These are phyloP conservation scores for Endoconidiophora polonica DNA, from an alignment of 2,329 filamentous ascomycete genomes.

Conservation along the genomic window DNA sequence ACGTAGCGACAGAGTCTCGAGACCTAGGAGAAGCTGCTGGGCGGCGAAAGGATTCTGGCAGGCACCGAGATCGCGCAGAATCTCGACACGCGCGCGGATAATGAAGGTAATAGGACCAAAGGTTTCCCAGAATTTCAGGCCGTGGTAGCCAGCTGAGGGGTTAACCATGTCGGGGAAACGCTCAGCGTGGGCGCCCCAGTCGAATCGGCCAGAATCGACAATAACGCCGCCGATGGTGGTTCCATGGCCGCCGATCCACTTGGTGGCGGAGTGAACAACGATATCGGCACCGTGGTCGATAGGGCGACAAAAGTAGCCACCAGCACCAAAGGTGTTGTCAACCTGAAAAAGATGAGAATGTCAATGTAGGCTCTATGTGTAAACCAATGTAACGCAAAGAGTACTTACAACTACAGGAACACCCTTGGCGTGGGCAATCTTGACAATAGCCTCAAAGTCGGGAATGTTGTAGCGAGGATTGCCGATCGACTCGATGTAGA, in stretches of 20 bases:
- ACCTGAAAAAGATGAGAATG: conserved; percentile 32
- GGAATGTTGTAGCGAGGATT: conserved; percentile 90
- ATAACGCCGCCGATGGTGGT: conserved; percentile 80
- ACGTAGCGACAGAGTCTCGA: conserved; percentile 79
- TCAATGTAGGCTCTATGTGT: not conserved
- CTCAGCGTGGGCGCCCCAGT: conserved; percentile 71
- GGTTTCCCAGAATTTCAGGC: conserved; percentile 85
- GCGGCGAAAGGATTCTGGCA: conserved; percentile 79
- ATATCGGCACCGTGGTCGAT: conserved; percentile 89
- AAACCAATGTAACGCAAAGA: not conserved
- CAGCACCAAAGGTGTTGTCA: conserved; percentile 91
- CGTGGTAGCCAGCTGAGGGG: conserved; percentile 77
- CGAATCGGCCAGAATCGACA: conserved; percentile 78
- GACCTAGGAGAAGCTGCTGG: conserved; percentile 75
- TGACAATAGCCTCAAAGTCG: conserved; percentile 73
- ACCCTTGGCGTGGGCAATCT: conserved; percentile 54
- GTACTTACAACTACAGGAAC: conserved; percentile 44
- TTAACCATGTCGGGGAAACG: conserved; percentile 90
- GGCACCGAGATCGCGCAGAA: conserved; percentile 71
- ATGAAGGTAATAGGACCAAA: conserved; percentile 72
- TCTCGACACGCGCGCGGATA: conserved; percentile 74
- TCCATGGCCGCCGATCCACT: conserved; percentile 94
- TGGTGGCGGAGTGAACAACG: conserved; percentile 84
- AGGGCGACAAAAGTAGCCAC: conserved; percentile 72
- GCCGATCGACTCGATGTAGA: conserved; percentile 84